Evolutionary conservation across 2,329 filamentous ascomycete genomes (phyloP), one percentile per base, ranked within the genome.

Genomic region (Davidsoniella australis): DNA sequence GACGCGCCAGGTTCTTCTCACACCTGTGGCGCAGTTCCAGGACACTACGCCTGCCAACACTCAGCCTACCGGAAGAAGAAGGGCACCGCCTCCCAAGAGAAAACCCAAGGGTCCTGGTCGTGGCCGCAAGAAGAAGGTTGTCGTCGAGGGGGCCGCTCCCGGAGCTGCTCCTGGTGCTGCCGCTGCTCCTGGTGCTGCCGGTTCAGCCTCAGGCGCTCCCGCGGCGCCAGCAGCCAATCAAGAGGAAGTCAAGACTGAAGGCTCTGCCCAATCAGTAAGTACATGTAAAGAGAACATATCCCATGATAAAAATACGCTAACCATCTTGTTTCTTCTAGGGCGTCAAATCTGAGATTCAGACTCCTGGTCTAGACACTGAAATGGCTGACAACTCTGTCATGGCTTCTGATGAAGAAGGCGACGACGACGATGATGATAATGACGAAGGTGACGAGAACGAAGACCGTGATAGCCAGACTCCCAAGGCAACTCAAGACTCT

Each of bases 41-140:
- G 81, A 70, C 65, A 71, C 55, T 61, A 74, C 56, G 66, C 73
- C 53, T 3, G n/a, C 49, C 12, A 41, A 50, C 20, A 36, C 42
- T 18, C 57, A 63, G 2, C 66, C 68, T 1, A 66, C 68, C 2
- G 62, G 59, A n/a, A 66, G 68, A 59, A 76, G 80, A 59, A 77
- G 81, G 53, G 80, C 81, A 0, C 81, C 80, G 24, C 82, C 83
- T 1, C 84, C 84, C 0, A 87, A 86, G 62, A 80, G 85, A 62
- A 94, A 89, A 69, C 70, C 75, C 44, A 88, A 84, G 62, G 82
- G 64, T 24, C 44, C 48, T 37, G 71, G 85, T 0, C 78, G 83
- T 36, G 85, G 85, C 6, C 76, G 86, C 54, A 85, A 85, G 14
- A 89, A 82, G 71, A 88, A 83, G 73, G 85, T 80, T 61, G 60